phyloP scores from a whole-genome alignment of 345 rosid genomes.

The Eucalyptus albens region DNA sequence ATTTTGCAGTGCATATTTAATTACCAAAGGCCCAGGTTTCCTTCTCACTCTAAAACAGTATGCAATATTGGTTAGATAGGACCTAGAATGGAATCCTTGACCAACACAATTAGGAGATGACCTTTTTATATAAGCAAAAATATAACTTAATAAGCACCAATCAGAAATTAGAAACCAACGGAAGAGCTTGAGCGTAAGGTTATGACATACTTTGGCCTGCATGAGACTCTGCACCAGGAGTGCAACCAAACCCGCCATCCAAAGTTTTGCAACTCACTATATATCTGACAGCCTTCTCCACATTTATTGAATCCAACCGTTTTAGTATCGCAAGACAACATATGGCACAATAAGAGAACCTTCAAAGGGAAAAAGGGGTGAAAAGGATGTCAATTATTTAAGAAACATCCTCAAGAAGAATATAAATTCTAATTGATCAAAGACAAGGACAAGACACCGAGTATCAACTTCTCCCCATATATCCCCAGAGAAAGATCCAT shows the following conservation, averaged over 20 bases:
- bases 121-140: background rate
- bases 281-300: constrained; percentile 67
- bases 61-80: background rate
- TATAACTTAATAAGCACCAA: background rate
- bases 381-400: background rate
- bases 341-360: constrained; percentile 84
- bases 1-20: background rate
- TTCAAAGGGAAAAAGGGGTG: background rate
- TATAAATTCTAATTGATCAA: constrained; percentile 11
- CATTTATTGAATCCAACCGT: constrained; percentile 52
- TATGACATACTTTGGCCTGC: constrained; percentile 68
- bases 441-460: constrained; percentile 23
- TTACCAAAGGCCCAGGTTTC: background rate
- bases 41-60: background rate
- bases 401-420: background rate
- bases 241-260: constrained; percentile 96
- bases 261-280: constrained; percentile 81
- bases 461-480: constrained; percentile 96
- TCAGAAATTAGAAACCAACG: background rate
- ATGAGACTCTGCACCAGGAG: constrained; percentile 93
- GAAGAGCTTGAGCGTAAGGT: background rate
- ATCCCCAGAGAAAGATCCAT: constrained; percentile 94
- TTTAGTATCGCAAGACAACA: constrained; percentile 69
- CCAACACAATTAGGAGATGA: background rate
- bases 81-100: background rate